Percentiles rank a stretch among this genome's conserved stretches.
phyloP scores from a whole-genome alignment of 768 basidiomycete genomes.

The Boletales sp. region DNA sequence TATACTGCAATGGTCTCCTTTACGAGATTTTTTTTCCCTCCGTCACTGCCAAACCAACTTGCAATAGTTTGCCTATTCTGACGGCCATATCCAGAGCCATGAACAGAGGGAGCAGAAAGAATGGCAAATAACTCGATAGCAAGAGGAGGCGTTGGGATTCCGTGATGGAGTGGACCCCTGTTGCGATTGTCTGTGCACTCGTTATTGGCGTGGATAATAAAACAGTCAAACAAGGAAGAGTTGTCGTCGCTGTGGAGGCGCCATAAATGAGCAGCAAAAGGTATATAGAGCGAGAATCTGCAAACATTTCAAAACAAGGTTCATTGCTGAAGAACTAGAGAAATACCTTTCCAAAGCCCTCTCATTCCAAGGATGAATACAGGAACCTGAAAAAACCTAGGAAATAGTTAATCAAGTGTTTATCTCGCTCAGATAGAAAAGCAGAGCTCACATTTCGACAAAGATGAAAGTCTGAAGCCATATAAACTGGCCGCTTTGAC shows the following conservation, averaged over 20 bases:
- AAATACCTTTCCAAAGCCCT: slow-evolving; percentile 53
- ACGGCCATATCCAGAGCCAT: slow-evolving; percentile 74
- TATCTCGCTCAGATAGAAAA: too few relatives aligned
- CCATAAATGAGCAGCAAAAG: slow-evolving; percentile 68
- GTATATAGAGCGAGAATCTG: slow-evolving; percentile 53
- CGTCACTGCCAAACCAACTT: slow-evolving; percentile 18
- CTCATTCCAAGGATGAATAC: slow-evolving; percentile 67
- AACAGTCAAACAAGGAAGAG: slow-evolving; percentile 63
- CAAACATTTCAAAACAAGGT: not conserved
- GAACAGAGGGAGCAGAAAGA: slow-evolving; percentile 63
- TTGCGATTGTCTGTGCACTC: slow-evolving; percentile 27
- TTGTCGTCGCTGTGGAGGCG: slow-evolving; percentile 75
- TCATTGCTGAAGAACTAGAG: not conserved
- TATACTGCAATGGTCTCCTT: not conserved
- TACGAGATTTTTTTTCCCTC: slow-evolving; percentile 18
- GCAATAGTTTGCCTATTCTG: slow-evolving; percentile 34
- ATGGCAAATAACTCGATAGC: slow-evolving; percentile 70
- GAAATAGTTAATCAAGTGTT: not conserved
- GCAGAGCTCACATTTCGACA: slow-evolving; percentile 52
- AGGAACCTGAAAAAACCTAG: slow-evolving; percentile 66
- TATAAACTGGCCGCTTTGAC: slow-evolving; percentile 34
- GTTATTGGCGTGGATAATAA: slow-evolving; percentile 53
- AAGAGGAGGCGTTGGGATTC: slow-evolving; percentile 52
- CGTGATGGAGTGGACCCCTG: slow-evolving; percentile 40
- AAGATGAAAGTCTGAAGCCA: slow-evolving; percentile 67